Evolutionary conservation across 2,329 filamentous ascomycete species (phyloP), one percentile per base, ranked within the genome.

Genomic region (Claviceps fusiformis): DNA sequence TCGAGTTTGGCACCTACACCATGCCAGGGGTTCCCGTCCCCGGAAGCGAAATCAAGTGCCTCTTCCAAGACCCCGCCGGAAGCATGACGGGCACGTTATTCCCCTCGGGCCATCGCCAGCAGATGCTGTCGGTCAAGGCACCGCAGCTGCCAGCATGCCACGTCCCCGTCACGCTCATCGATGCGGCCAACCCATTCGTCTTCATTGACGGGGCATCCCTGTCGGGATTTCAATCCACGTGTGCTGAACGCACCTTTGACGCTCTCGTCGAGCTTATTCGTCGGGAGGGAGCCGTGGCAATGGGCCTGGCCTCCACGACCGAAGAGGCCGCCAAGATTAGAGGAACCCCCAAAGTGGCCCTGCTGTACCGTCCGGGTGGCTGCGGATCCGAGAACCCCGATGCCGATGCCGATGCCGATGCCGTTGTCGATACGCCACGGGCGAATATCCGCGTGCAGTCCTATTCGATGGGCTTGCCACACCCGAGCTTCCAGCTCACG

Each of bases 1-100:
- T 73, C 7, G 67, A 70, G 13, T 66, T 69, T 3, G 82, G 81
- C 0, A 68, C 75, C 17, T 82, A 77, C 59, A 63, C 65, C 0
- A 82, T 86, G 19, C 80, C 82, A 37, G 82, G 82, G 0, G 82
- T 85, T 0, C 76, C 41, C 72, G 78, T 9, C 1, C 71, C 72
- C 0, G 79, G 72, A 0, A 75, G 79, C 1, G 72, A 73, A 52
- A 77, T 86, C 58, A 75, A 73, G 53, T 71, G 85, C 13, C 75
- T 77, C 3, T 86, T 85, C 57, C 65, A 81, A 17, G 67, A 79
- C 31, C 82, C 82, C 0, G 78, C 73, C 2, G 81, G 82, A 0
- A 80, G 79, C 51, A 81, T 80, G 67, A 85, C 81, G 0, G 77
- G 77, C 3, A 75, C 73, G 57, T 62, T 81, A 0, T 70, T 85